These are phyloP conservation scores for Bonia amplexicaulis DNA, from an alignment of 176 grass and related monocot species.

Conservation along the genomic window DNA sequence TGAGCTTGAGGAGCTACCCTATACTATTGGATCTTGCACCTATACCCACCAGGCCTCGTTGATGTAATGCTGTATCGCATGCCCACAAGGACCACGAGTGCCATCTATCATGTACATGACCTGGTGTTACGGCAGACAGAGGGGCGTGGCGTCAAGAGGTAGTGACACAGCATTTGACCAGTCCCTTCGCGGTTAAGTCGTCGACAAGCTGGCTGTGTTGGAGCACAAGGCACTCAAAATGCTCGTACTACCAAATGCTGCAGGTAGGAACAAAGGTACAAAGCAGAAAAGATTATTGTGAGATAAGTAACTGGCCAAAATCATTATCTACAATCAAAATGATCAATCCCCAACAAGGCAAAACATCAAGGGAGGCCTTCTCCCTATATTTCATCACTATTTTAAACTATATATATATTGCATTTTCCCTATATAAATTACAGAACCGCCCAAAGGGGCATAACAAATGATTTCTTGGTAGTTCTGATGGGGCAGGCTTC, in stretches of 20 bases:
- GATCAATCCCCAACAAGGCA: conserved; percentile 23
- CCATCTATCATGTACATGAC: not conserved
- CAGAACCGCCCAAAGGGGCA: not conserved
- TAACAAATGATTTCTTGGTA: conserved; percentile 4
- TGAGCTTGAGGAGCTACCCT: no score
- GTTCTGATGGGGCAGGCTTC: not conserved
- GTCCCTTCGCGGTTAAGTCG: conserved; percentile 6
- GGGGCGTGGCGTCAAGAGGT: not conserved
- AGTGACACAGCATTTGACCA: not conserved
- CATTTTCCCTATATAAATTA: conserved; percentile 42
- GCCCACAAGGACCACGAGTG: not conserved
- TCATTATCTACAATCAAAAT: conserved; percentile 65
- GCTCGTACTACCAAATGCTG: not conserved
- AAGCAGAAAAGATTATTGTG: not conserved
- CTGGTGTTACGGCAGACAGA: not conserved
- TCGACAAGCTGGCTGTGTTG: not conserved
- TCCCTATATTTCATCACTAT: conserved; percentile 34
- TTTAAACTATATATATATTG: conserved; percentile 60
- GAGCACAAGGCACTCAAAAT: not conserved
- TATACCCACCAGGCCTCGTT: no score
- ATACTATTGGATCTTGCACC: no score
- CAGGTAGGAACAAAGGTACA: not conserved
- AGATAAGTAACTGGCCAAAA: conserved; percentile 20
- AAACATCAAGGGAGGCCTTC: conserved; percentile 23
- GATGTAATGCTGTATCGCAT: no score